Evolutionary conservation across 1,284 basidiomycete species (phyloP), one percentile per base, ranked within the genome.

Genomic region (Sanghuangporus weigelae): DNA sequence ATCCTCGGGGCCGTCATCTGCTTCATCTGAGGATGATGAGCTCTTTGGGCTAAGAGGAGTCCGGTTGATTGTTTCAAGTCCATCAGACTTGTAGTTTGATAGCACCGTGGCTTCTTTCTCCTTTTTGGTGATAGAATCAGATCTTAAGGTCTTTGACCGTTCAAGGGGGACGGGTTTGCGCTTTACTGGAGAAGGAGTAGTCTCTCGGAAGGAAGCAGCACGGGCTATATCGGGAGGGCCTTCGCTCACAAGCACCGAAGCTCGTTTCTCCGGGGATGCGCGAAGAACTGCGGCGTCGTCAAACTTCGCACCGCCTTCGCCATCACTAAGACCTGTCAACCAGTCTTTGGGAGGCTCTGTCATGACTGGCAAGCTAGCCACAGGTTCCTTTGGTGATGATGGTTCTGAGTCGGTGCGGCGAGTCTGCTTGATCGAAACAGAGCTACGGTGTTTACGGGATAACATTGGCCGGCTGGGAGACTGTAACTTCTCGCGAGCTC

Each of bases 251-350:
- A 62, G 56, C 7, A 66, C 26, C 2, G 65, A 63, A 42, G 65
- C 55, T 11, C 62, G 61, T 42, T 63, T 63, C 58, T 66, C 60
- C 16, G 67, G 61, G 38, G 70, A 67, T 44, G 74, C 69, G 11
- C 69, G 64, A 7, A 71, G 70, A 63, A 73, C 71, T 8, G 66
- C 60, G 31, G 70, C 65, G 23, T 68, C 66, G 64, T 64, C 48
- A 50, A 64, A 54, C 66, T 66, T 49, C 64, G 68, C 6, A 19
- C 35, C 48, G 11, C 3, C 31, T 36, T 71, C 71, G 51, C 77
- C 77, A 48, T 82, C 78, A 62, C 84, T 81, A 53, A 81, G 79
- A 3, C 90, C 90, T 16, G 90, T 90, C 19, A 92, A 74, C 89
- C 89, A 90, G 70, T 92, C 90, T 67, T 76, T 63, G 7, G 68